A percentile compares a stretch with the other conserved stretches of the same genome.
Evolutionary conservation across 2,329 filamentous ascomycete genomes (phyloP).

Genomic region (Plenodomus tracheiphilus): DNA sequence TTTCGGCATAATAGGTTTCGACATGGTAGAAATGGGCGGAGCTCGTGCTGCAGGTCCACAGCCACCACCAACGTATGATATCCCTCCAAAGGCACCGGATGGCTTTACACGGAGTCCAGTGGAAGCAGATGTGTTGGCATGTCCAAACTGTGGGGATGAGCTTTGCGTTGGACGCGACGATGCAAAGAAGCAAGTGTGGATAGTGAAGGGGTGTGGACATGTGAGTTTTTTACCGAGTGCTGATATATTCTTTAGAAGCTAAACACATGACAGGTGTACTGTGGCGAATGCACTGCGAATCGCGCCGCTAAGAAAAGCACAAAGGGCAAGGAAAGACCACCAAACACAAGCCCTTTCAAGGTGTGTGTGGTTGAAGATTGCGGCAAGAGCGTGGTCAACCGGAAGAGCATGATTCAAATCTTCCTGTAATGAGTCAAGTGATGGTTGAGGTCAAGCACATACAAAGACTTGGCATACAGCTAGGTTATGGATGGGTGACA

Average conservation of each 20-base stretch:
- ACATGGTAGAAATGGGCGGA: conserved; percentile 40
- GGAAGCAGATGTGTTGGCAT: conserved; percentile 75
- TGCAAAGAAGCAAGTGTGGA: conserved; percentile 85
- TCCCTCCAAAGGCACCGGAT: conserved; percentile 65
- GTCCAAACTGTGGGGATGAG: conserved; percentile 84
- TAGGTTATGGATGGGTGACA: conserved; percentile 5
- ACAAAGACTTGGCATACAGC: not conserved
- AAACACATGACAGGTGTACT: conserved; percentile 51
- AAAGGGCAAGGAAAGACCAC: conserved; percentile 45
- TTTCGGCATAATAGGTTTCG: conserved; percentile 51
- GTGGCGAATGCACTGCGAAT: conserved; percentile 54
- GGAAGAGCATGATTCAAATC: conserved; percentile 46
- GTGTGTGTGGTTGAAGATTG: conserved; percentile 52
- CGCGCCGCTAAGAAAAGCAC: conserved; percentile 42
- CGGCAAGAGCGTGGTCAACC: conserved; percentile 36
- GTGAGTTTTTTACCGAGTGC: conserved; percentile 56
- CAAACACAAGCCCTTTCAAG: conserved; percentile 46
- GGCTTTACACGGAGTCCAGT: conserved; percentile 80
- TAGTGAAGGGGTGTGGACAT: conserved; percentile 87
- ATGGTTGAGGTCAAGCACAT: not conserved
- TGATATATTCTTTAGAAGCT: not conserved
- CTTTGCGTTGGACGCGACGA: conserved; percentile 71
- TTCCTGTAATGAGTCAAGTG: conserved; percentile 37
- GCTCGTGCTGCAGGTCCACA: conserved; percentile 25
- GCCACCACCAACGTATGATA: conserved; percentile 58